Base-by-base conservation (phyloP, 2,329 filamentous ascomycete genomes). In the Curvularia sp. region DNA sequence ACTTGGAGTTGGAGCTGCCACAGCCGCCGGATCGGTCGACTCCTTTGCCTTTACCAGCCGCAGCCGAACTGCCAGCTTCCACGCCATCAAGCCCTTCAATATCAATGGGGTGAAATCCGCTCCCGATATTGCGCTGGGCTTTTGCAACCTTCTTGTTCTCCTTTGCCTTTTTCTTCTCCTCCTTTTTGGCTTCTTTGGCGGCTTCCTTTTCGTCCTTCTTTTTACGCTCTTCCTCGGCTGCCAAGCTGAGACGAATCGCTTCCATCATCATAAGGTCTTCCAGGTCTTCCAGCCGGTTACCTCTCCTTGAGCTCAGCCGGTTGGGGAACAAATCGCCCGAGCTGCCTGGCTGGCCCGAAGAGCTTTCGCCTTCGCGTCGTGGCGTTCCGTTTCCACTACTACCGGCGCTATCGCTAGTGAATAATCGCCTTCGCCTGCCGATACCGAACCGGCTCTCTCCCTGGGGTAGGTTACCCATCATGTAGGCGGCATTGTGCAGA, bases 231-330 rank as follows among this genome's bases (percentile, higher is more conserved):
- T 98, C 94, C 75, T 99, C 95, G 1, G 92, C 89, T 0, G 90
- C 93, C n/a, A 99, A 82, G 48, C 93, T 97, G 30, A 97, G 78
- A 39, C 95, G 85, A 48, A 99, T 96, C 0, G 95, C 95, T 76
- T 99, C 95, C 84, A 95, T 92, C 83, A 98, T 93, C 95, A 99
- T 99, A 82, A 99, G 91, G 49, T 97, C 94, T 75, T 99, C 95
- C 0, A 98, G 84, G 67, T 98, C 93, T 22, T 96, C 92, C 73
- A 96, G 87, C 30, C 92, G 65, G 49, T 73, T 84, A 55, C 78
- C 85, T 61, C 86, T 80, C 59, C 88, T 80, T 35, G 84, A 85
- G 65, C 82, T 84, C 18, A 77, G 75, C 7, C 84, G 77, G 13
- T 75, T 79, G 31, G 76, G 70, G 33, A 71, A 73, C 5, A 79